Percentiles rank a stretch among this genome's conserved stretches.
These are phyloP conservation scores for Lathyrus sativus DNA, from an alignment of 306 rosid genomes.

Conservation along the genomic window DNA sequence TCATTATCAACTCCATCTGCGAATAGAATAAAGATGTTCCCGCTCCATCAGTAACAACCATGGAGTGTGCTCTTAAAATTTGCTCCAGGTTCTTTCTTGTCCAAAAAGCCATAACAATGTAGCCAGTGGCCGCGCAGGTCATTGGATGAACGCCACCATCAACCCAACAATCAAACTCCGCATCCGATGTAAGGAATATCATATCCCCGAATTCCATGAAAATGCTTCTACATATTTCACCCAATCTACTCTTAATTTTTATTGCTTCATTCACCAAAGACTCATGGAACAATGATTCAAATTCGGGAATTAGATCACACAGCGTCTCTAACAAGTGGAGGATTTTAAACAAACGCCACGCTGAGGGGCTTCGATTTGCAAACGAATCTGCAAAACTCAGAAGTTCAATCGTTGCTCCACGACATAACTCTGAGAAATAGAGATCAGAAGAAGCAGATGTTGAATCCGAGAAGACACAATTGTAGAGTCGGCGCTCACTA, in stretches of 20 bases:
- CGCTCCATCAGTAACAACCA: constrained; percentile 45
- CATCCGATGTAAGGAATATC: background rate
- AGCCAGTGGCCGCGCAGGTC: background rate
- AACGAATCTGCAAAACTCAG: constrained; percentile 58
- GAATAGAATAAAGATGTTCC: constrained; percentile 45
- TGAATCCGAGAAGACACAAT: constrained; percentile 56
- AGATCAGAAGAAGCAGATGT: constrained; percentile 48
- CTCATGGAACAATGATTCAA: constrained; percentile 56
- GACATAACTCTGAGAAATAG: constrained; percentile 71
- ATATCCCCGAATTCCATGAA: constrained; percentile 49
- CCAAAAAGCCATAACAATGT: background rate
- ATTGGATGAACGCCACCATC: constrained; percentile 15
- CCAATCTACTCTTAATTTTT: background rate
- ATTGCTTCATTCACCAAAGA: constrained; percentile 32
- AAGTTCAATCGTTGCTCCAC: constrained; percentile 56
- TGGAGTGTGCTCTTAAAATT: constrained; percentile 1
- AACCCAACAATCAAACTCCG: constrained; percentile 18
- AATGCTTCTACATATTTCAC: background rate
- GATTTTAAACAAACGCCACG: constrained; percentile 52
- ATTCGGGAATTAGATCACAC: constrained; percentile 55
- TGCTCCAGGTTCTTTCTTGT: background rate
- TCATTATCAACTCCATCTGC: constrained; percentile 62
- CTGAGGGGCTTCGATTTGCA: constrained; percentile 52
- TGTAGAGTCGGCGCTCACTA: constrained; percentile 62
- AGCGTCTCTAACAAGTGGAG: constrained; percentile 56